Base-by-base conservation (phyloP, 1,139 yeast species). In the Pichia kudriavzevii region DNA sequence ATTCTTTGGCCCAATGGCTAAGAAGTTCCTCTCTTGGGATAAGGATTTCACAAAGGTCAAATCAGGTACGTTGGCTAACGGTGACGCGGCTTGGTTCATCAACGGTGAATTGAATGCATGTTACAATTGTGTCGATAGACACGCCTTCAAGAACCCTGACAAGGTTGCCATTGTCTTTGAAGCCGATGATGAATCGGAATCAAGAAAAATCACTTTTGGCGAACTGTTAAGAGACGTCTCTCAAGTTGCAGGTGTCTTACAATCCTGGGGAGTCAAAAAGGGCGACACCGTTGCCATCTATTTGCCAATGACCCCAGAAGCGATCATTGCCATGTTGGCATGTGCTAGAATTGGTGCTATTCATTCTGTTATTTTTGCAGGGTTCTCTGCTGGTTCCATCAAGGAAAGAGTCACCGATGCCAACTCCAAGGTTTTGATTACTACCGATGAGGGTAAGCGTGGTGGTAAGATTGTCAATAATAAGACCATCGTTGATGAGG, bases 201-300 rank as follows among this genome's bases (percentile, higher is more conserved):
- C 78, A 49, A 69, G 74, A 55, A 68, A 63, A 42, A 69, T 88
- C 58, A 85, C 97, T 28, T 91, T 75, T 60, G 85, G 82, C 43
- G 93, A 91, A 65, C 73, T 91, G 48, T 72, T 88, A 56, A 74
- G 81, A 51, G 88, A 85, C 56, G 95, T 91, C 27, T 80, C 85
- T 48, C 75, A 79, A 55, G 84, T 84, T 34, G 95, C 97, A 16
- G 94, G 88, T 53, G 84, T 87, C 23, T 72, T 91, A 58, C 64
- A 73, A 54, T 68, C 78, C 36, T 84, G 94, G 85, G 97, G 97
- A 44, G 79, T 91, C 52, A 62, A 67, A 49, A 84, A 84, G 61
- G 97, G 98, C 58, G 98, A 91, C 59, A 84, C 94, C 28, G 97
- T 91, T 42, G 97, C 96, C 43, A 80, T 91, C 48, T 91, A 91